Percentiles rank a stretch among this genome's conserved stretches.
phyloP scores from a whole-genome alignment of 108 stramenopile genomes.

The Ochromonas danica region DNA sequence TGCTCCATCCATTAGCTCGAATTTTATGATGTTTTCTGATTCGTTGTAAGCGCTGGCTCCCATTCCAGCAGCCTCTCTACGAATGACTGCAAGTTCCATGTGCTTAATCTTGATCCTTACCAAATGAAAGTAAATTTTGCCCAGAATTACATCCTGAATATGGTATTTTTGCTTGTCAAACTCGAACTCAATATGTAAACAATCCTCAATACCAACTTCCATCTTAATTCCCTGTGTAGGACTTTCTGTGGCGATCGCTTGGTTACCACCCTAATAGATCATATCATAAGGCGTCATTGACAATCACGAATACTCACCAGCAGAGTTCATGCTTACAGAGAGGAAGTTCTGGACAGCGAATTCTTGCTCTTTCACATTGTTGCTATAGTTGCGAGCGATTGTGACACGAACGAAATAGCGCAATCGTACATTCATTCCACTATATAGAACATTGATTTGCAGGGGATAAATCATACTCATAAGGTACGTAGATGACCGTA shows the following conservation, averaged over 20 bases:
- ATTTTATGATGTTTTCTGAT: constrained; percentile 92
- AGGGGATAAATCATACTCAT: not conserved
- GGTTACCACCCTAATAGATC: not conserved
- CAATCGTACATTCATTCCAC: constrained; percentile 87
- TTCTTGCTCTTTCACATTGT: constrained; percentile 79
- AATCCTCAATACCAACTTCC: constrained; percentile 99
- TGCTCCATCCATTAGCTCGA: constrained; percentile 99
- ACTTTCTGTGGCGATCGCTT: not conserved
- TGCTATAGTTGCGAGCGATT: constrained; percentile 75
- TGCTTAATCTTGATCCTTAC: constrained; percentile 98
- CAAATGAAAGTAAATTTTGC: constrained; percentile 93
- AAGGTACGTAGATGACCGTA: too few species aligned
- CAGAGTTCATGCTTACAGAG: constrained; percentile 66
- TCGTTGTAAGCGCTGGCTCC: constrained; percentile 80
- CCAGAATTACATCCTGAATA: constrained; percentile 86
- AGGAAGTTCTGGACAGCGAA: constrained; percentile 77
- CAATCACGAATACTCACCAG: too few species aligned
- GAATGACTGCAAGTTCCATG: constrained; percentile 97
- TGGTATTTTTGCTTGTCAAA: constrained; percentile 89
- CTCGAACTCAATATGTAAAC: constrained; percentile 99
- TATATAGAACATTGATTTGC: constrained; percentile 52
- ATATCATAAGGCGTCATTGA: too few species aligned
- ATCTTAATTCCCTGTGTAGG: constrained; percentile 73
- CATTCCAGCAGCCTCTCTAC: constrained; percentile 80
- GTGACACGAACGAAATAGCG: constrained; percentile 92